Evolutionary conservation across 2,329 filamentous ascomycete species (phyloP), one percentile per base, ranked within the genome.

Genomic region (Sclerotinia borealis): DNA sequence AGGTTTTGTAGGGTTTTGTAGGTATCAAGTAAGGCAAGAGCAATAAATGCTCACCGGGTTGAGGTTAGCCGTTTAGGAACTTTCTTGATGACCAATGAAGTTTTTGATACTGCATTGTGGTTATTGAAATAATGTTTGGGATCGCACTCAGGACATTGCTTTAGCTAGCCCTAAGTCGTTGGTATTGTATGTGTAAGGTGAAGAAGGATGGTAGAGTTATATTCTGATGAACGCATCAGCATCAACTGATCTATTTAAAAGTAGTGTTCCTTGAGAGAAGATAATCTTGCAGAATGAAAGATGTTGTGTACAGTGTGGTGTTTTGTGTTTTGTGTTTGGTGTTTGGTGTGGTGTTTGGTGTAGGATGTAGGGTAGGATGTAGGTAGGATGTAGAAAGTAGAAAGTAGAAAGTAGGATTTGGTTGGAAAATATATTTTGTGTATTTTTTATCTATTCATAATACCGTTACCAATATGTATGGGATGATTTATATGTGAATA

Each of bases 71-170:
- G 67, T 73, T 71, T 49, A 72, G 71, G 65, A 73, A 72, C 68
- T 73, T 73, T 71, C 69, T 68, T 65, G 68, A 68, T 69, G 68
- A 68, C 65, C 67, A 68, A 64, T 67, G 54, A 60, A 70, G 56
- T 68, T 68, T 65, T 61, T 69, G 67, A 71, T 71, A 65, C 71
- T 72, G 70, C 73, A 75, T 75, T 68, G 72, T 75, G 72, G 68
- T 70, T 59, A 31, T 45, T 63, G 19, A 47, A 34, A 41, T 64
- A 59, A 64, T 55, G 51, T 60, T 51, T 58, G 61, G 64, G 62
- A 52, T 64, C 58, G 65, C 66, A 62, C 65, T 72, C 68, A 73
- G 68, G 55, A 67, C 72, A 73, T 73, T 64, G 67, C 70, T 68
- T 68, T 67, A 67, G 65, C 65, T n/a, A n/a, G n/a, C 62, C 55